Conservation (phyloP, 2,329 filamentous ascomycete genomes). For the Xylariales sp. region DNA sequence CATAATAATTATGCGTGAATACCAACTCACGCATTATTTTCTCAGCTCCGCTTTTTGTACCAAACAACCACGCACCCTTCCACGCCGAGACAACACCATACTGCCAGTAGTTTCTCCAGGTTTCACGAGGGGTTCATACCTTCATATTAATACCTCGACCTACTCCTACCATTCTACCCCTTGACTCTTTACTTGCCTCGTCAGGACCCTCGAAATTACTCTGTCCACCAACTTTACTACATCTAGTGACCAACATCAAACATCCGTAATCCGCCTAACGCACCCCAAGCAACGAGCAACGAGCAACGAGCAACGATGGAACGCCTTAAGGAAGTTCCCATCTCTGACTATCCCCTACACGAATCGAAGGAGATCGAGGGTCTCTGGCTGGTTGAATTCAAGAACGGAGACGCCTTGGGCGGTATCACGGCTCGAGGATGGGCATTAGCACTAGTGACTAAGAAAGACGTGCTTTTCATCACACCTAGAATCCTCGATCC, state of each 20-base stretch:
- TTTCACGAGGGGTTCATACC: too few relatives aligned
- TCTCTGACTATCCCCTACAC: background rate
- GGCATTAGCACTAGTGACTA: background rate
- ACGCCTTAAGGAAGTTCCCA: background rate
- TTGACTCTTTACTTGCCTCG: too few relatives aligned
- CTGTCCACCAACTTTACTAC: background rate
- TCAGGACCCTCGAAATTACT: background rate
- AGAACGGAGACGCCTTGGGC: background rate
- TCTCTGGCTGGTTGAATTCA: background rate
- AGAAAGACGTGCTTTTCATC: background rate
- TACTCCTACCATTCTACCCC: too few relatives aligned
- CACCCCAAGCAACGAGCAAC: background rate
- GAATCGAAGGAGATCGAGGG: background rate
- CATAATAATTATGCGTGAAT: too few relatives aligned
- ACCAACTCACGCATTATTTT: too few relatives aligned
- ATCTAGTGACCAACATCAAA: background rate
- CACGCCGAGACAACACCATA: too few relatives aligned
- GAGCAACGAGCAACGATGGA: background rate
- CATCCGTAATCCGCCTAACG: too few relatives aligned
- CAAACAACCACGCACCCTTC: too few relatives aligned
- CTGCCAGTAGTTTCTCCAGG: too few relatives aligned
- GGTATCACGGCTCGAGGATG: background rate
- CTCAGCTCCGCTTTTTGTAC: too few relatives aligned
- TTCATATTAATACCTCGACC: too few relatives aligned
- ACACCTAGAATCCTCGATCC: background rate